Base-by-base conservation (phyloP, 768 basidiomycete species). In the Amanita rubescens region DNA sequence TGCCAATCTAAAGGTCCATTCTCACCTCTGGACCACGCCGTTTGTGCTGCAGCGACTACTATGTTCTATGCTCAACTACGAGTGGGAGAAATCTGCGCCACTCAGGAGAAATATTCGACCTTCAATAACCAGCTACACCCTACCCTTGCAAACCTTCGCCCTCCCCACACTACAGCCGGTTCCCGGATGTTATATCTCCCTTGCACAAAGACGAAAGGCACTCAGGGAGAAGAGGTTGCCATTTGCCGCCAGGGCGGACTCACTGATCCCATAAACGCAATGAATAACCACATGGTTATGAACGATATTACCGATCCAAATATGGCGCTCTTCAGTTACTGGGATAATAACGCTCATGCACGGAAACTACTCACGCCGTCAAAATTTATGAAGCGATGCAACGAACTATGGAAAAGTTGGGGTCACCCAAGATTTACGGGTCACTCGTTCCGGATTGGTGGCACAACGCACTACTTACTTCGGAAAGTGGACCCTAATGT, bases 161-260 rank as follows among this genome's bases (percentile, higher is more conserved):
- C 11, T 5, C 35, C 35, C 11, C 35, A 37, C 12, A 37, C 35
- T 14, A 4, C 11, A 37, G 35, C 35, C 4, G 35, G 35, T 14
- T 37, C 35, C 12, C 11, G 35, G 3, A 37, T 37, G 35, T 11
- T 37, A 3, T 12, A 37, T 12, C 3, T 74, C 8, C 71, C 72
- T 0, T 70, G 68, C 64, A 66, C 69, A 0, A 72, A 74, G 50
- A 67, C 67, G 0, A 69, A 67, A 1, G 32, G 51, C 0, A 30
- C 59, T 4, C 33, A 34, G 0, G 65, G 73, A 3, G 66, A 66
- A 0, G 57, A 64, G 22, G 58, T 69, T n/a, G 57, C 63, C 2
- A 42, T 70, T 22, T 66, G 64, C 1, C 25, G 47, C 5, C 27
- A n/a, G 25, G 44, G 2, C 25, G 49, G 5, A 32, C 30, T 11